Conservation (phyloP, 495 filamentous ascomycete genomes). For the Staphylotrichum tortipilum region DNA sequence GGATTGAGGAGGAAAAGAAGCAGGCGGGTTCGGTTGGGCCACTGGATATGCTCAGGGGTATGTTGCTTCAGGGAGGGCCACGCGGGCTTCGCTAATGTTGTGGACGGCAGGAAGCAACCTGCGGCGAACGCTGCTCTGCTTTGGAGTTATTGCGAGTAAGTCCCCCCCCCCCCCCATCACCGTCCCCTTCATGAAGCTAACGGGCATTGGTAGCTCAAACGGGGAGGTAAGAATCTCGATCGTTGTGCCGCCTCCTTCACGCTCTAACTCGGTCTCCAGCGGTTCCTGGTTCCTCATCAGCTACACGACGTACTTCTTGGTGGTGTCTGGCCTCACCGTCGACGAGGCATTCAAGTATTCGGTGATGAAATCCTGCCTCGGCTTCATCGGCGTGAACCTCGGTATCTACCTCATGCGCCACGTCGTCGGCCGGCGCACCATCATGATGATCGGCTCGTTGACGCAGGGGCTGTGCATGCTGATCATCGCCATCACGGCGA, state of each 20-base stretch:
- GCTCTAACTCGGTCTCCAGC: not conserved
- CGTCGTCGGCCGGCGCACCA: constrained; percentile 28
- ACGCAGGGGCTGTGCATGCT: constrained; percentile 29
- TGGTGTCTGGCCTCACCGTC: constrained; percentile 28
- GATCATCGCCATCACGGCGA: constrained; percentile 27
- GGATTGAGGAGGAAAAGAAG: constrained; percentile 31
- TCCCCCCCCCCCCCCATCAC: not conserved
- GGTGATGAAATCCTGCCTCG: constrained; percentile 32
- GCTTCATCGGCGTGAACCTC: constrained; percentile 21
- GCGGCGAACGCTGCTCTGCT: constrained; percentile 32
- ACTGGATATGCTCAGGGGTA: constrained; percentile 25
- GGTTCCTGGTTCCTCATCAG: constrained; percentile 33
- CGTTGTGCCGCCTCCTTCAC: not conserved
- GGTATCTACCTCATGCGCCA: constrained; percentile 34
- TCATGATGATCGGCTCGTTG: constrained; percentile 28
- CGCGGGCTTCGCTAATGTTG: not conserved
- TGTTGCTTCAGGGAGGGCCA: no score
- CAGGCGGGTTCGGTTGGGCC: constrained; percentile 22
- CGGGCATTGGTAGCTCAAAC: not conserved
- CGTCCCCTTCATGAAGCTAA: not conserved
- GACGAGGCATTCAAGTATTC: constrained; percentile 33
- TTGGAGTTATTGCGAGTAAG: constrained; percentile 21
- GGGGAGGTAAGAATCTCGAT: not conserved
- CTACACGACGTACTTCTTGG: constrained; percentile 36
- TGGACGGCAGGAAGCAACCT: constrained; percentile 27